Base-by-base conservation (phyloP, 2,329 filamentous ascomycete species). In the Phyllosticta paracitricarpa region DNA sequence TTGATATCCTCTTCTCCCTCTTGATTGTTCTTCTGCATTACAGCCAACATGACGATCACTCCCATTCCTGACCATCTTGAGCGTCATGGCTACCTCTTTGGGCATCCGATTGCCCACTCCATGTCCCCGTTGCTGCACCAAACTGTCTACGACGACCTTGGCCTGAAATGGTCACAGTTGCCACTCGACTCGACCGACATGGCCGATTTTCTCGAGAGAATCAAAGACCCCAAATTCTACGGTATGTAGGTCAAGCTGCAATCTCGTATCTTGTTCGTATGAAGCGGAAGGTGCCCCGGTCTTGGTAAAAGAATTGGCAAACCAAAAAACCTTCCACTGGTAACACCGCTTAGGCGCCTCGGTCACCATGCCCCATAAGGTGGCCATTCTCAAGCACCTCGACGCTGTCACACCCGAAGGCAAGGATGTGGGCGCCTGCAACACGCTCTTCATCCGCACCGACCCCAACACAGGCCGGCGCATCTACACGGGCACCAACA, bases 341-440 rank as follows among this genome's bases (percentile, higher is more conserved):
- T 61, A 25, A 61, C 59, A 4, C 24, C 9, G 61, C 65, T 14
- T 64, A 82, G 86, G 87, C 60, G 84, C 86, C 24, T 84, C 87
- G 3, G 85, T 93, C 48, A 93, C 89, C 22, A 94, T 93, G 89
- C 89, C 89, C 0, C 86, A 90, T 78, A 93, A 94, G 73, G 83
- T 93, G 26, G 80, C 84, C 67, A 90, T 93, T 70, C 83, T 92
- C 63, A 79, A 83, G 0, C 80, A 89, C 66, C 81, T 93, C 8
- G 89, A 93, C 69, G 83, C 86, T 59, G 77, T 92, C 48, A 91
- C 88, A 6, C 81, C 84, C 24, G 88, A 91, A 73, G 89, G 84
- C 66, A 81, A 82, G 57, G 84, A 86, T 40, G 86, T 91, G 24
- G 89, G 89, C 56, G 89, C 89, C 57, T 87, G 88, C 73, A 93